These are phyloP conservation scores for Solanum verrucosum DNA, from an alignment of 257 asterid species.

Conservation along the genomic window DNA sequence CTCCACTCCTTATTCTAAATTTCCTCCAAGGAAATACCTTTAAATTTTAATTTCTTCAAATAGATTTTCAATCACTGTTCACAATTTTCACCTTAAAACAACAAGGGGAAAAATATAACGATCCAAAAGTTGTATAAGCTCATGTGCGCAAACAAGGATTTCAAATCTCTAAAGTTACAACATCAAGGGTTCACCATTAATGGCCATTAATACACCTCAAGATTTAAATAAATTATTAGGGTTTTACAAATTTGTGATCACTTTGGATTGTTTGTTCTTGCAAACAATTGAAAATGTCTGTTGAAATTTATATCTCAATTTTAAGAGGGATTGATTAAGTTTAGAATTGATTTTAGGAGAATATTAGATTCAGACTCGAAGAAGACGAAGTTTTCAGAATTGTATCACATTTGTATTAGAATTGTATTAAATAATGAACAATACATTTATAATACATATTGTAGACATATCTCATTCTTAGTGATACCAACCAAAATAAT, in stretches of 20 bases:
- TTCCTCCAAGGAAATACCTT: neutral
- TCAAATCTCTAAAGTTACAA: neutral
- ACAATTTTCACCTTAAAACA: neutral
- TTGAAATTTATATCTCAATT: neutral
- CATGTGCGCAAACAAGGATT: neutral
- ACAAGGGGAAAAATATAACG: neutral
- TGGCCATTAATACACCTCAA: neutral
- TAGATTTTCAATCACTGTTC: neutral
- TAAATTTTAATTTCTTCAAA: neutral
- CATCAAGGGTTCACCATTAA: neutral
- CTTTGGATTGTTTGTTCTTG: neutral
- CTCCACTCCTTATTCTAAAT: neutral
- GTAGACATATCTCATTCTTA: neutral
- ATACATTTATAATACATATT: neutral
- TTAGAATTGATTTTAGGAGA: neutral
- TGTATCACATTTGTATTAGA: neutral
- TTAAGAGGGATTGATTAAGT: neutral
- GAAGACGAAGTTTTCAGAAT: neutral
- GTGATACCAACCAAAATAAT: too few species aligned
- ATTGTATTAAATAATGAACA: neutral
- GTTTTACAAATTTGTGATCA: neutral
- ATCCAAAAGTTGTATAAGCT: neutral
- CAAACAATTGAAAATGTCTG: neutral
- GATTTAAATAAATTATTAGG: neutral
- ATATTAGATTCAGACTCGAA: neutral